Conservation (phyloP, 2,329 filamentous ascomycete species). For the Pseudogymnoascus sp. region DNA sequence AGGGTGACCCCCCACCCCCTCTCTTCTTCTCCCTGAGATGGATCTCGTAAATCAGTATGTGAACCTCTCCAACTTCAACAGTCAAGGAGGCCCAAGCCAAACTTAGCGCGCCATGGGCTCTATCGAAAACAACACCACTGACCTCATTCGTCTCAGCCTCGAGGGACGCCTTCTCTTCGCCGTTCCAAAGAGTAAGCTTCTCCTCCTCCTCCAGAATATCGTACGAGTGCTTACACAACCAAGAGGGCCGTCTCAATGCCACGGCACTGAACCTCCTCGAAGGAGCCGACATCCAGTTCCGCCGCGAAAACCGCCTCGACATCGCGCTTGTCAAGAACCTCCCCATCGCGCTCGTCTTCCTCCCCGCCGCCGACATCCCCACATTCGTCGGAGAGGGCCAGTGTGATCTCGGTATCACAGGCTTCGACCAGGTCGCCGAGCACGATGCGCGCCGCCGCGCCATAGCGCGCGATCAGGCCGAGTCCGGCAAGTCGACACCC, state of each 20-base stretch:
- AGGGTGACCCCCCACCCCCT: slow-evolving; percentile 7
- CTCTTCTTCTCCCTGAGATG: slow-evolving; percentile 32
- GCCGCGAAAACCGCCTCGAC: slow-evolving; percentile 87
- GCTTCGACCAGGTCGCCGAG: slow-evolving; percentile 84
- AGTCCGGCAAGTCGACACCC: slow-evolving; percentile 38
- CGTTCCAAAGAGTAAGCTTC: slow-evolving; percentile 85
- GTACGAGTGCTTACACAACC: slow-evolving; percentile 5
- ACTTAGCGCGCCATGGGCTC: slow-evolving; percentile 39
- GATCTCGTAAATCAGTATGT: slow-evolving; percentile 54
- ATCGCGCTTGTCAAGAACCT: slow-evolving; percentile 97
- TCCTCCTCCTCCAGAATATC: slow-evolving; percentile 7
- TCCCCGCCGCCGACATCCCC: slow-evolving; percentile 93
- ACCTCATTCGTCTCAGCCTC: slow-evolving; percentile 51
- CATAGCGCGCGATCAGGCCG: slow-evolving; percentile 39
- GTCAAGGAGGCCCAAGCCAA: slow-evolving; percentile 11
- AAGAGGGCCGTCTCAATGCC: slow-evolving; percentile 88
- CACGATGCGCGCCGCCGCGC: slow-evolving; percentile 61
- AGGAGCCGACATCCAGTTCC: slow-evolving; percentile 94
- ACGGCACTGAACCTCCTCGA: slow-evolving; percentile 82
- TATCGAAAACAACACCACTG: slow-evolving; percentile 35
- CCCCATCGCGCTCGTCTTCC: slow-evolving; percentile 89
- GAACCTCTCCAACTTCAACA: slow-evolving; percentile 12
- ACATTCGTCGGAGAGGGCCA: slow-evolving; percentile 94
- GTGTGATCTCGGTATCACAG: slow-evolving; percentile 91
- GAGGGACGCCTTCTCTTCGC: slow-evolving; percentile 92